Percentiles rank a stretch among this genome's conserved stretches.
Conservation (phyloP, 2,329 filamentous ascomycete species). For the Cladosporium halotolerans region DNA sequence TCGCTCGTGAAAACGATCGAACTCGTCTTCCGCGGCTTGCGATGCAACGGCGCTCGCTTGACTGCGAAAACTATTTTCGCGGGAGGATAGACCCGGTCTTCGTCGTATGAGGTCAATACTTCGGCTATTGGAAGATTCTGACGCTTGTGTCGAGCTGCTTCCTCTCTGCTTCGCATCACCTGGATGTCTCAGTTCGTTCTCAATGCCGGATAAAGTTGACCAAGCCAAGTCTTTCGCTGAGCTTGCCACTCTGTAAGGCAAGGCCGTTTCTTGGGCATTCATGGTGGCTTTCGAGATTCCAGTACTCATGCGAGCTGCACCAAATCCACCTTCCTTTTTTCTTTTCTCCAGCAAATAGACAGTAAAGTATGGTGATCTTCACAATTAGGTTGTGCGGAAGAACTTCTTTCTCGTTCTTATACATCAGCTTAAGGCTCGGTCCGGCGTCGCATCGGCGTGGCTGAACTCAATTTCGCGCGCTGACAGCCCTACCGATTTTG, state of each 20-base stretch:
- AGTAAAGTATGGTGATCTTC: too few relatives aligned
- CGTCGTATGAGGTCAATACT: background rate
- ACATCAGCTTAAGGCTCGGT: too few relatives aligned
- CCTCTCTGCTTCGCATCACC: background rate
- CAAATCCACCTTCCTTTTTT: too few relatives aligned
- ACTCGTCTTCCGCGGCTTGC: background rate
- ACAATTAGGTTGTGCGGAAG: background rate
- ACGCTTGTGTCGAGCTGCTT: background rate
- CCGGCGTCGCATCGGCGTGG: too few relatives aligned
- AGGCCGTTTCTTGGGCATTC: background rate
- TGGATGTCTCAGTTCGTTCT: background rate
- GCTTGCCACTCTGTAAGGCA: background rate
- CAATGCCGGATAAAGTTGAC: background rate
- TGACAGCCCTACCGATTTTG: too few relatives aligned
- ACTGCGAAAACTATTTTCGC: background rate
- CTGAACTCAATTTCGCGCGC: too few relatives aligned
- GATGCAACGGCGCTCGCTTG: background rate
- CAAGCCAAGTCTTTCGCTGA: background rate
- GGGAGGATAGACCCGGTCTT: background rate
- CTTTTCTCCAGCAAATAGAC: too few relatives aligned
- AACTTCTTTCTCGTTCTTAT: too few relatives aligned
- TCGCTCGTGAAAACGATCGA: background rate
- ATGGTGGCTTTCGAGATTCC: background rate
- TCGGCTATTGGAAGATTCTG: background rate
- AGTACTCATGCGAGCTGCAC: too few relatives aligned